Evolutionary conservation across 352 stramenopile genomes (phyloP), one percentile per base, ranked within the genome.

Genomic region (Phytophthora citrophthora): DNA sequence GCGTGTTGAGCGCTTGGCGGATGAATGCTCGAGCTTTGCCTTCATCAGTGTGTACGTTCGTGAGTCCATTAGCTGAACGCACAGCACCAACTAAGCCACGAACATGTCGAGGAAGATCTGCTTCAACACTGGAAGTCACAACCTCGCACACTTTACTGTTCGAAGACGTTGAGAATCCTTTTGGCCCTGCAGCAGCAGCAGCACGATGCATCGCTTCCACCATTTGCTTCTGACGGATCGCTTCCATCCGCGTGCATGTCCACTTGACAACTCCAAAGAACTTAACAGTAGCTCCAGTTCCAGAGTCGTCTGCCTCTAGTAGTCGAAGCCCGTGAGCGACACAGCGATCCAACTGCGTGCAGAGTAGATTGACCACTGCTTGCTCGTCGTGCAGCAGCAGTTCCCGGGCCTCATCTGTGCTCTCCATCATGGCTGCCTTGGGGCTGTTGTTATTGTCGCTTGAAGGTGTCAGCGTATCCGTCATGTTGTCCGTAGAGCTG

Each of bases 211-310:
- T 89, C 39, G 75, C 81, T 16, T 89, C 70, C 38, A 91, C 58
- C 68, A 86, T 72, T 52, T 91, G 86, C 50, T 81, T 79, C 68
- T 88, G 76, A 18, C 83, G 79, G 41, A 93, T 82, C 12, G 83
- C 79, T 59, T 89, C 83, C 36, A 95, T 76, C 34, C 86, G 72
- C 26, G 86, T 91, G 70, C 84, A 95, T 11, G 84, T 93, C 86
- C 86, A 95, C 70, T 95, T 95, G 60, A 90, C 79, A 4, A 93
- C 74, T 15, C 86, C 86, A 45, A 93, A 95, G 70, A 93, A 95
- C 54, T 95, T 90, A 69, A 95, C 86, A 2, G 82, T 91, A 31
- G 81, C 74, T n/a, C 41, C 34, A 44, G 79, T 63, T 46, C 82
- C 74, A 7, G 34, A 50, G 7, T 64, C 55, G 43, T 77, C 66